phyloP scores from a whole-genome alignment of 164 flowering plant genomes.

The Cinnamomum chago region DNA sequence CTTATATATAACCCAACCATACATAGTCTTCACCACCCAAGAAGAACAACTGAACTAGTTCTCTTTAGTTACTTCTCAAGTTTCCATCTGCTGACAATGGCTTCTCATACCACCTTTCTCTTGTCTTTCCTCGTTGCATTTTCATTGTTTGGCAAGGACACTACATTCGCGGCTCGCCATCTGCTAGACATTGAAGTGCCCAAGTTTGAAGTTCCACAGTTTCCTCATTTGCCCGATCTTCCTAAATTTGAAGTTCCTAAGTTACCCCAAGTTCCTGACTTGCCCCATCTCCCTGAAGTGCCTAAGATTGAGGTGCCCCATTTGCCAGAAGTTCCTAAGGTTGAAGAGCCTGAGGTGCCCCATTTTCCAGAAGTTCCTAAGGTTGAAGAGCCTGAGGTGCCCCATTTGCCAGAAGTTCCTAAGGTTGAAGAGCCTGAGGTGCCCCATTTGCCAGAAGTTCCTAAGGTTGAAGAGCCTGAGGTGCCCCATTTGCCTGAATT shows the following conservation, averaged over 20 bases:
- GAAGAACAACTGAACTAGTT: background rate
- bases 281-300: conserved; percentile 1
- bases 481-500: background rate
- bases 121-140: background rate
- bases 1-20: conserved; percentile 3
- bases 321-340: background rate
- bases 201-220: background rate
- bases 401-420: background rate
- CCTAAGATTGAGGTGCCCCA: background rate
- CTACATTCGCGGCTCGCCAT: background rate
- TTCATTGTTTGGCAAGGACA: background rate
- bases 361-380: background rate
- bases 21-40: background rate
- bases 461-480: background rate
- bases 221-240: background rate
- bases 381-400: background rate
- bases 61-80: no score
- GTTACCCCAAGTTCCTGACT: background rate
- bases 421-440: background rate
- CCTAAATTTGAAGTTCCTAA: conserved; percentile 2
- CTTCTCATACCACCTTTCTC: background rate
- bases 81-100: background rate
- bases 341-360: background rate
- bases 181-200: background rate
- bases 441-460: background rate